Evolutionary conservation across 2,329 filamentous ascomycete genomes (phyloP).

Genomic region (Venturia nashicola): DNA sequence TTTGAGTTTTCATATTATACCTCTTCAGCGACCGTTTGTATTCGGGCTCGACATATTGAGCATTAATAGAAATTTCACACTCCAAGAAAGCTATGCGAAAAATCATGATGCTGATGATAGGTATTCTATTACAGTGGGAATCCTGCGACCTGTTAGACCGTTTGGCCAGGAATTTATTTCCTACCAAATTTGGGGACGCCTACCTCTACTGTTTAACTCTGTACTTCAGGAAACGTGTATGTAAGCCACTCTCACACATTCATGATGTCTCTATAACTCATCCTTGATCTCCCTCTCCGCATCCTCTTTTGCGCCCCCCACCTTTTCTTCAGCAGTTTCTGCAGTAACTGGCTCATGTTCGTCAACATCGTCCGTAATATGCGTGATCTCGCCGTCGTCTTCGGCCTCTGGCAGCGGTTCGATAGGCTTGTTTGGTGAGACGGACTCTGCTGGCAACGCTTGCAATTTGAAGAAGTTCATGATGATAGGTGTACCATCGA

Average conservation of each 20-base stretch:
- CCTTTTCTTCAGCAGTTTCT: background rate
- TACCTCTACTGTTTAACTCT: background rate
- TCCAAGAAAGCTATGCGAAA: background rate
- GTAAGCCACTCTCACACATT: background rate
- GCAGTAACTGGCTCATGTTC: background rate
- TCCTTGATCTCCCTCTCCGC: background rate
- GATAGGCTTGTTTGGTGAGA: background rate
- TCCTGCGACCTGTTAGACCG: background rate
- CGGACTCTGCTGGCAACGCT: background rate
- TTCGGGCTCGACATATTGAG: background rate
- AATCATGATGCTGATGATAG: background rate
- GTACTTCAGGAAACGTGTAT: too few species aligned
- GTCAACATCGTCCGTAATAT: background rate
- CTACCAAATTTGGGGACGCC: background rate
- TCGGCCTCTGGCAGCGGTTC: background rate
- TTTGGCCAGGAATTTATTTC: background rate
- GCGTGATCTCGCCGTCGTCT: background rate
- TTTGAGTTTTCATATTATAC: background rate
- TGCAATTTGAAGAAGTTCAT: conserved; percentile 6
- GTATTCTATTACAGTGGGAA: too few species aligned
- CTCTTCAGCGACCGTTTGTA: background rate
- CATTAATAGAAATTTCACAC: background rate
- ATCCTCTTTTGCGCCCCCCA: background rate
- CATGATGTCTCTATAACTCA: background rate
- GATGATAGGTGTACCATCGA: background rate